Evolutionary conservation across 305 asterid genomes (phyloP).

Genomic region (Fraxinus nigra): DNA sequence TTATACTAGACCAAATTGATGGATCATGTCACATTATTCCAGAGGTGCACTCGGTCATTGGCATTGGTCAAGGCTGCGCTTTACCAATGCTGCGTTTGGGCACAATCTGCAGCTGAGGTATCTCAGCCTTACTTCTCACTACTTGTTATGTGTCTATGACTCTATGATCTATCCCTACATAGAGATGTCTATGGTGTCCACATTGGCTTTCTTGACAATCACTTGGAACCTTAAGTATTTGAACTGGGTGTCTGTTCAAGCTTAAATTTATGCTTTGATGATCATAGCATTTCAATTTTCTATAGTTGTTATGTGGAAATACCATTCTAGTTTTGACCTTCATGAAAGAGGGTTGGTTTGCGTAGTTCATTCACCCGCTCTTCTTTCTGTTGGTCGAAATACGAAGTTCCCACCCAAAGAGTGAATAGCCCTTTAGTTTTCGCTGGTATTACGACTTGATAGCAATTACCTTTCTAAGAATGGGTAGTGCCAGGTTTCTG

Average conservation of each 20-base stretch:
- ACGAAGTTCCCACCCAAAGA: neutral
- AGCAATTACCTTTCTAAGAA: neutral
- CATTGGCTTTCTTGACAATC: neutral
- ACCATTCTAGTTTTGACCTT: constrained; percentile 1
- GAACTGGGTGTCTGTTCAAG: neutral
- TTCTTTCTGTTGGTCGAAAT: neutral
- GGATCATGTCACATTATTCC: constrained; percentile 67
- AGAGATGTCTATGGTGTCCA: neutral
- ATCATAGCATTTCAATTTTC: neutral
- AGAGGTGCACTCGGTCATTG: constrained; percentile 57
- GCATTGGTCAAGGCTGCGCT: constrained; percentile 15
- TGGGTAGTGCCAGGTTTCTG: neutral
- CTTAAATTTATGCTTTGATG: constrained; percentile 8
- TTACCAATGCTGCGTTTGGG: no score
- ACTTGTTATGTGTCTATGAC: constrained; percentile 12
- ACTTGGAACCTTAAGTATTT: neutral
- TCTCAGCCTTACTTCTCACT: no score
- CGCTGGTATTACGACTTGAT: neutral
- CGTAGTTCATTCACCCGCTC: neutral
- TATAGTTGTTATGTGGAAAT: neutral
- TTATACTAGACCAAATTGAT: constrained; percentile 28
- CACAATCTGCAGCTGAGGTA: no score
- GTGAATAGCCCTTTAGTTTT: neutral
- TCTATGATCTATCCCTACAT: constrained; percentile 16
- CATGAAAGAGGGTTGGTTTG: neutral